A percentile compares a stretch with the other conserved stretches of the same genome.
These are phyloP conservation scores for Hypoxylon perforatum DNA, from an alignment of 495 filamentous ascomycete genomes.

Conservation along the genomic window DNA sequence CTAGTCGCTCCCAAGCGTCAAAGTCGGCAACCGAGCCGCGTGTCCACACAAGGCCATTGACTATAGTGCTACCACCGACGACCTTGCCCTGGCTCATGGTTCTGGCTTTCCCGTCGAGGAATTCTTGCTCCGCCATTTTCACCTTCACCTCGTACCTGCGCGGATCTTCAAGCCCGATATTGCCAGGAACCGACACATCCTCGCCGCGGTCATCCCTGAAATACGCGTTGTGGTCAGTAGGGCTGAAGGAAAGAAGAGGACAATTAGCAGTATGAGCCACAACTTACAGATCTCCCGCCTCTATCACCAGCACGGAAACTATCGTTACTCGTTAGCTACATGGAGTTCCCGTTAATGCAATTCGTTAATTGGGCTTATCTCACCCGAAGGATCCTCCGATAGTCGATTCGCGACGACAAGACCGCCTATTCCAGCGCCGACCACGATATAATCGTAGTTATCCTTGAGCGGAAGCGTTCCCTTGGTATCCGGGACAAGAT, in stretches of 20 bases:
- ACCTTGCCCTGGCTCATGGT: constrained; percentile 53
- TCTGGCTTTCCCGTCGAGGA: constrained; percentile 52
- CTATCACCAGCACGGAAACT: constrained; percentile 57
- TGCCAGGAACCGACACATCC: constrained; percentile 48
- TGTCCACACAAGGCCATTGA: constrained; percentile 61
- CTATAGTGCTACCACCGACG: constrained; percentile 59
- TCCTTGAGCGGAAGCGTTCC: constrained; percentile 30
- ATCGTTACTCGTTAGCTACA: constrained; percentile 4
- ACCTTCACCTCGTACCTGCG: constrained; percentile 39
- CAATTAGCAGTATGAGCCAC: too few relatives aligned
- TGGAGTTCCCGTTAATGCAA: background rate
- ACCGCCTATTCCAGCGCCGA: constrained; percentile 66
- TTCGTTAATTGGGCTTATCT: background rate
- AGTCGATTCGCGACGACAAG: constrained; percentile 65
- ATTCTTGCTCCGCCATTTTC: constrained; percentile 33
- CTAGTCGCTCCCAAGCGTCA: constrained; percentile 68
- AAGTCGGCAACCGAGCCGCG: constrained; percentile 60
- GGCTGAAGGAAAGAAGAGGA: background rate
- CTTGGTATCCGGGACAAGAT: constrained; percentile 13
- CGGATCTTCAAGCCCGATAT: constrained; percentile 40
- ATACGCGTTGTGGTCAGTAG: constrained; percentile 11
- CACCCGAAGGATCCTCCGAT: constrained; percentile 55
- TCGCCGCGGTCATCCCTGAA: constrained; percentile 47
- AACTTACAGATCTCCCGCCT: constrained; percentile 55
- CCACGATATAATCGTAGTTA: constrained; percentile 62